phyloP scores from a whole-genome alignment of 495 filamentous ascomycete genomes.

The Neurospora sp. region DNA sequence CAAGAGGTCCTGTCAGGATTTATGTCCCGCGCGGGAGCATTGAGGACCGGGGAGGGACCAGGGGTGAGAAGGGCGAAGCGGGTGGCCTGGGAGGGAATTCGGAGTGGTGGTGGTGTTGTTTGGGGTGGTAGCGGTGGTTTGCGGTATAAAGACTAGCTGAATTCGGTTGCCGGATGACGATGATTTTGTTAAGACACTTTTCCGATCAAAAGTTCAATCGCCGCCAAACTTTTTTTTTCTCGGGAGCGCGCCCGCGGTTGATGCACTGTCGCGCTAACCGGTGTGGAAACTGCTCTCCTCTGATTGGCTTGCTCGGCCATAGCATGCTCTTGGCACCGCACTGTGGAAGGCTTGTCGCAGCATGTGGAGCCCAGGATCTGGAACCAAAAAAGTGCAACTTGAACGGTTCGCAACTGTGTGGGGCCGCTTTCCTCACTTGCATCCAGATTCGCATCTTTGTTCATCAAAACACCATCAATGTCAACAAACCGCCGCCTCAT shows the following conservation, averaged over 20 bases:
- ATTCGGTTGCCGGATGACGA: background rate
- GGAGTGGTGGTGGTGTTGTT: background rate
- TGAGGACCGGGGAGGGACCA: background rate
- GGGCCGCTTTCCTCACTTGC: background rate
- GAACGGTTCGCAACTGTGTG: background rate
- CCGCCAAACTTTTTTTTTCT: background rate
- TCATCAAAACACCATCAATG: background rate
- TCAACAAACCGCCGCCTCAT: background rate
- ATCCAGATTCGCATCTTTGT: background rate
- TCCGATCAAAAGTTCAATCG: background rate
- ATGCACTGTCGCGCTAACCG: background rate
- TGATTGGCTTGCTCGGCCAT: background rate
- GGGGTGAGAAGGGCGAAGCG: background rate
- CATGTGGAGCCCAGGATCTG: background rate
- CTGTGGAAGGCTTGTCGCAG: background rate
- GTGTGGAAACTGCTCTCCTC: background rate
- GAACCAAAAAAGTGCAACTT: background rate
- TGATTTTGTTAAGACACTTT: background rate
- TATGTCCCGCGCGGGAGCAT: background rate
- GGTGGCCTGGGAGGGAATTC: background rate
- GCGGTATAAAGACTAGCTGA: background rate
- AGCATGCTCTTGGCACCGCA: background rate
- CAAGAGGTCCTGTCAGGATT: conserved; percentile 1
- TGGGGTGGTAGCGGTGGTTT: background rate
- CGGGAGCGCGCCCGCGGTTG: background rate